These are phyloP conservation scores for Infundibulicybe gibba DNA, from an alignment of 768 basidiomycete species.

Conservation along the genomic window DNA sequence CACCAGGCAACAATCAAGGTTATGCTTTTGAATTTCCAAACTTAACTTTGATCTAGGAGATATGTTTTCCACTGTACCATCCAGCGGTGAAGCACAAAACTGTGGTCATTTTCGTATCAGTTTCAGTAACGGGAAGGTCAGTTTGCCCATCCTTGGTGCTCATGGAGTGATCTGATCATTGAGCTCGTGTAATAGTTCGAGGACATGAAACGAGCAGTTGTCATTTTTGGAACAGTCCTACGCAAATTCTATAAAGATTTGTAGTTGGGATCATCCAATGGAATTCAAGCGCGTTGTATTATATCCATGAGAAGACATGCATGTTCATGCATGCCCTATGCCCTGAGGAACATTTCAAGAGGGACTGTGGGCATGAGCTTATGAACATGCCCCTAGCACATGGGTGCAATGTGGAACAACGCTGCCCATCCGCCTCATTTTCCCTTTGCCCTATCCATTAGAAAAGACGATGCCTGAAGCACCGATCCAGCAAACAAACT, in stretches of 20 bases:
- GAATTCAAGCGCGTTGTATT: constrained; percentile 3
- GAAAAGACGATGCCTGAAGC: too few relatives aligned
- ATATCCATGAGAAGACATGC: background rate
- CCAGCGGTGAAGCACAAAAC: constrained; percentile 13
- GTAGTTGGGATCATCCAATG: background rate
- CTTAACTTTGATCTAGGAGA: constrained; percentile 18
- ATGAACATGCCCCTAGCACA: background rate
- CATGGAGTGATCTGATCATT: background rate
- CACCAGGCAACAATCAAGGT: constrained; percentile 44
- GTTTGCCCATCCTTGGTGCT: constrained; percentile 5
- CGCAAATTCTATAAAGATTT: constrained; percentile 34
- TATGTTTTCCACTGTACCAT: constrained; percentile 37
- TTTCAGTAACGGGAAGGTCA: constrained; percentile 52
- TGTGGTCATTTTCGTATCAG: constrained; percentile 55
- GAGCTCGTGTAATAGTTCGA: constrained; percentile 19
- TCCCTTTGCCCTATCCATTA: constrained; percentile 7
- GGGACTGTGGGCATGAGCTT: background rate
- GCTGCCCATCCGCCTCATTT: constrained; percentile 1
- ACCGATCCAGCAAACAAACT: too few relatives aligned
- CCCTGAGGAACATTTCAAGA: background rate
- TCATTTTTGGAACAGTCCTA: constrained; percentile 41
- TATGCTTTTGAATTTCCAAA: background rate
- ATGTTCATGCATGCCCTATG: constrained; percentile 1
- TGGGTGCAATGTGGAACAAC: constrained; percentile 4
- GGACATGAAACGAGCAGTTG: constrained; percentile 42